phyloP scores from a whole-genome alignment of 495 filamentous ascomycete genomes.

The Sphaerosporella brunnea region DNA sequence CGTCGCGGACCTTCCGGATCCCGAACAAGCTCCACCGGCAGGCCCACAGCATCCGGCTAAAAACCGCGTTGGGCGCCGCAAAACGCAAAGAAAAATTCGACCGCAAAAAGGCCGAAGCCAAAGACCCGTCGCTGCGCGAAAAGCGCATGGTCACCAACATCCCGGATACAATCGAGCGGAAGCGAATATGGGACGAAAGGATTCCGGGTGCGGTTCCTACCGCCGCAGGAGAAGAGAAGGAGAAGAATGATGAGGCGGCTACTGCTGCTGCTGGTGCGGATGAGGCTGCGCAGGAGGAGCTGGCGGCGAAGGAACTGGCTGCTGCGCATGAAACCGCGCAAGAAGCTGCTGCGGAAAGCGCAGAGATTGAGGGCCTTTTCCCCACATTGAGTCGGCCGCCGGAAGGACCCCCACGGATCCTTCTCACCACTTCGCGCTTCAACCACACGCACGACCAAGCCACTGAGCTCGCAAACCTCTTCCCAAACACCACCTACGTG shows the following conservation, averaged over 20 bases:
- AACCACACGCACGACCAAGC: conserved; percentile 72
- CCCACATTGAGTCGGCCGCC: conserved; percentile 52
- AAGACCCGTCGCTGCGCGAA: conserved; percentile 56
- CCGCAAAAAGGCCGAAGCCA: conserved; percentile 65
- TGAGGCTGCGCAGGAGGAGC: conserved; percentile 34
- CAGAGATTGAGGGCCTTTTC: conserved; percentile 34
- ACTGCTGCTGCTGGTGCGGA: conserved; percentile 27
- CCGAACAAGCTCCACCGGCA: conserved; percentile 62
- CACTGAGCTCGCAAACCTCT: conserved; percentile 53
- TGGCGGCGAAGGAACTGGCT: conserved; percentile 43
- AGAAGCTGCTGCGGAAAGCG: conserved; percentile 20
- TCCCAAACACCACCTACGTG: conserved; percentile 80
- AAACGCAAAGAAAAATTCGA: conserved; percentile 61
- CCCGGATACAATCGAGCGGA: conserved; percentile 68
- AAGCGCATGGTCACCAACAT: conserved; percentile 59
- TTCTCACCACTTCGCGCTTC: conserved; percentile 76
- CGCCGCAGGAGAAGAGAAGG: conserved; percentile 26
- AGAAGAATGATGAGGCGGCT: conserved; percentile 17
- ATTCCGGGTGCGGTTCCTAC: conserved; percentile 62
- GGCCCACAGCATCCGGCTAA: conserved; percentile 56
- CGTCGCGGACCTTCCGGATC: conserved; percentile 19
- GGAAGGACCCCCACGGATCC: conserved; percentile 46
- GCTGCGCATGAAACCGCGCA: conserved; percentile 18
- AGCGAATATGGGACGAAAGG: conserved; percentile 75
- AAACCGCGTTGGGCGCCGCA: conserved; percentile 49